Percentiles rank a stretch among this genome's conserved stretches.
Evolutionary conservation across 495 filamentous ascomycete genomes (phyloP).

Genomic region (Xylaria curta): DNA sequence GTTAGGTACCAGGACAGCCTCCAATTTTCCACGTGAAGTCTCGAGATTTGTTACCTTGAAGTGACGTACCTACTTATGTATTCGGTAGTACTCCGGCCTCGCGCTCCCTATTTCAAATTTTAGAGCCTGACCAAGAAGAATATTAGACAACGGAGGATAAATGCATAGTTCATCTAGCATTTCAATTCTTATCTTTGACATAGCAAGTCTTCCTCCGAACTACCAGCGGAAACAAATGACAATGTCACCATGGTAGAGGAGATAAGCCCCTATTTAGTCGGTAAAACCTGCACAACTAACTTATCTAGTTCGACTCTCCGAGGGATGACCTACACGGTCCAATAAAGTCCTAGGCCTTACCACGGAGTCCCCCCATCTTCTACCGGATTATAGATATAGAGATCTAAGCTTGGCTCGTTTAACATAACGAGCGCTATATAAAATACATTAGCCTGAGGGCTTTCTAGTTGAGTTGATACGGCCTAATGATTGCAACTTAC

Average conservation of each 20-base stretch:
- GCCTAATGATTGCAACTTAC: no score
- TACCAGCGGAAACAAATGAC: not conserved
- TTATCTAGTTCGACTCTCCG: not conserved
- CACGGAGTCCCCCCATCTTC: not conserved
- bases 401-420: no score
- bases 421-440: no score
- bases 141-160: not conserved
- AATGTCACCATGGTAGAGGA: not conserved
- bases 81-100: not conserved
- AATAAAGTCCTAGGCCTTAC: not conserved
- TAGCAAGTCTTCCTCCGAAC: not conserved
- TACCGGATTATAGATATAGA: not conserved
- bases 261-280: not conserved
- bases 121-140: not conserved
- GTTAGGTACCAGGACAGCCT: not conserved
- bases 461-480: no score
- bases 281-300: not conserved
- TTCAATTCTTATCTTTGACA: not conserved
- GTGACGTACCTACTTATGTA: not conserved
- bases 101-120: not conserved
- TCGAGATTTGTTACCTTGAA: not conserved
- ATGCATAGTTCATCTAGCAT: not conserved
- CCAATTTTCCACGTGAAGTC: not conserved
- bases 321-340: not conserved
- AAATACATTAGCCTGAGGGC: no score